Percentiles rank a stretch among this genome's conserved stretches.
phyloP scores from a whole-genome alignment of 768 basidiomycete genomes.

The Boletellus sp. region DNA sequence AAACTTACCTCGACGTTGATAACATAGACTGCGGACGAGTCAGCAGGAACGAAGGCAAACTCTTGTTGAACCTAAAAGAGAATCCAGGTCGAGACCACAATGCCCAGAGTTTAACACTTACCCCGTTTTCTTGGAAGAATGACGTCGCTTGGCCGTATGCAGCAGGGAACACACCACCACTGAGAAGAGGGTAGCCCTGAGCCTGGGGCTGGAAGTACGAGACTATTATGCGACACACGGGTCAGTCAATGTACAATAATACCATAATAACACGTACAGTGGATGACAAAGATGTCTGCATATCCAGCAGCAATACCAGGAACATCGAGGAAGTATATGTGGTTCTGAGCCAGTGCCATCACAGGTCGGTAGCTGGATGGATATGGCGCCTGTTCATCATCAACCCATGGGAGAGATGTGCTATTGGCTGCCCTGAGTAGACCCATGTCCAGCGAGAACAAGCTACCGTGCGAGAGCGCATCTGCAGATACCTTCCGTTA shows the following conservation, averaged over 20 bases:
- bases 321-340: constrained; percentile 77
- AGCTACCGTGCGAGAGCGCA: constrained; percentile 58
- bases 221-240: constrained; percentile 38
- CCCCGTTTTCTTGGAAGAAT: constrained; percentile 57
- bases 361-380: constrained; percentile 61
- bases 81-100: not conserved
- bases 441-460: constrained; percentile 72
- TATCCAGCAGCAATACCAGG: constrained; percentile 64
- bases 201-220: constrained; percentile 74
- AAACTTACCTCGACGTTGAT: constrained; percentile 59
- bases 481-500: constrained; percentile 39
- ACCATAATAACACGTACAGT: constrained; percentile 52
- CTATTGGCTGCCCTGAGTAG: constrained; percentile 57
- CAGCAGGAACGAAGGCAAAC: constrained; percentile 75
- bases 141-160: constrained; percentile 65
- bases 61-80: constrained; percentile 57
- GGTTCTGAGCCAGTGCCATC: constrained; percentile 83
- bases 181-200: constrained; percentile 50
- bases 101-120: constrained; percentile 26
- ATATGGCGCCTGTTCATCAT: constrained; percentile 56
- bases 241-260: not conserved
- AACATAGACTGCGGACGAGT: constrained; percentile 69
- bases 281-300: constrained; percentile 81
- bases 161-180: constrained; percentile 58
- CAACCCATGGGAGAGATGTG: constrained; percentile 58